These are phyloP conservation scores for Fusarium caatingaense DNA, from an alignment of 2,329 filamentous ascomycete genomes.

Conservation along the genomic window DNA sequence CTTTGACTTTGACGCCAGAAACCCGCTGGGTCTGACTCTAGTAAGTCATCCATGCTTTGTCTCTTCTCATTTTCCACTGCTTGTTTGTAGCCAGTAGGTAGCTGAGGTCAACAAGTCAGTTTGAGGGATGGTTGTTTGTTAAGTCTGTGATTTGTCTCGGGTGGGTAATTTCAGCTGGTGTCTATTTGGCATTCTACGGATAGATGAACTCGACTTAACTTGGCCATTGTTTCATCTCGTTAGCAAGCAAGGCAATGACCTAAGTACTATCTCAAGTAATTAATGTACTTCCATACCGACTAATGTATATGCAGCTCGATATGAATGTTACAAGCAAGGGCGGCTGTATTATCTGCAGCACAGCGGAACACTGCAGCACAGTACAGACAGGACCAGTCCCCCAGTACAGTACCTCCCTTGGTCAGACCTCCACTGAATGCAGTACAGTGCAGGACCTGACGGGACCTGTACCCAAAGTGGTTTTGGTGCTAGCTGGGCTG, in stretches of 20 bases:
- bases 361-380: neutral
- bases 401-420: neutral
- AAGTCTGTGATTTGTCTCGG: neutral
- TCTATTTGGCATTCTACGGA: neutral
- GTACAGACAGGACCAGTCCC: neutral
- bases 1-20: slow-evolving; percentile 35
- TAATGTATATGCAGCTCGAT: neutral
- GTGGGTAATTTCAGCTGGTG: neutral
- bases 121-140: neutral
- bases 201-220: neutral
- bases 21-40: slow-evolving; percentile 16
- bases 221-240: neutral
- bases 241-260: neutral
- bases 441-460: slow-evolving; percentile 14
- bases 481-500: slow-evolving; percentile 40
- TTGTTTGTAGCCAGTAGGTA: neutral
- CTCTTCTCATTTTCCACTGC: slow-evolving; percentile 4
- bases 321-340: neutral
- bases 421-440: slow-evolving; percentile 1
- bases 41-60: slow-evolving; percentile 3
- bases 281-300: neutral
- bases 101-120: neutral
- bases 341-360: neutral
- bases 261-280: neutral
- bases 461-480: slow-evolving; percentile 23